Base-by-base conservation (phyloP, 148 eudicot genomes). In the Persicaria maculosa region DNA sequence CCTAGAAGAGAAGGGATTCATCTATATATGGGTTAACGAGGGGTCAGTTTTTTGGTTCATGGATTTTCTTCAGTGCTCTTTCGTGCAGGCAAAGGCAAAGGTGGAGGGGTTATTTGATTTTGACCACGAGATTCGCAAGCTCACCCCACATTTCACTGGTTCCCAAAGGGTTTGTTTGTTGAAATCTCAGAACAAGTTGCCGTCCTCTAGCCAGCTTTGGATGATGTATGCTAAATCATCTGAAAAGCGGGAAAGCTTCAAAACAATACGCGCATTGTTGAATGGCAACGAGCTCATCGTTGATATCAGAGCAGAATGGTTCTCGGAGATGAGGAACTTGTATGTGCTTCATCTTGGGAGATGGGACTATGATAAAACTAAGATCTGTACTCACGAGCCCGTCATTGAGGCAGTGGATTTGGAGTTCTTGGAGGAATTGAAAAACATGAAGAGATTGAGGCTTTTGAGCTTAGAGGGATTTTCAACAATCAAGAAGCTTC, bases 31-130 rank as follows among this genome's bases (percentile, higher is more conserved):
- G 4, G 12, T 0, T 9, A 5, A 31, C n/a, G 6, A 9, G 4
- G 0, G 2, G 0, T 0, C 7, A 2, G 9, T 44, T 25, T 9
- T 2, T 22, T 59, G 43, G 14, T 19, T 0, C 5, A 59, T 20
- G 4, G 0, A 16, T 1, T 0, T 0, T 7, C 9, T 1, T 22
- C 36, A 1, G 20, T 4, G 20, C 0, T 0, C 1, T 8, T 7
- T 2, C 3, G 40, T 58, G 3, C 1, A 7, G 40, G 15, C 43
- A 62, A 2, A 22, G 12, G 68, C 44, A 31, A 31, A 62, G n/a
- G 68, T 1, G 10, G 68, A 0, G 7, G 1, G 0, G 44, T 62
- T 62, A 44, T 25, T 62, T 31, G 8, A 62, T 62, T 62, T 62
- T 2, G 16, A 31, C 68, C 0, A 22, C 4, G 0, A 9, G 12